These are phyloP conservation scores for Boletus eberwhitei DNA, from an alignment of 768 basidiomycete species.

Conservation along the genomic window DNA sequence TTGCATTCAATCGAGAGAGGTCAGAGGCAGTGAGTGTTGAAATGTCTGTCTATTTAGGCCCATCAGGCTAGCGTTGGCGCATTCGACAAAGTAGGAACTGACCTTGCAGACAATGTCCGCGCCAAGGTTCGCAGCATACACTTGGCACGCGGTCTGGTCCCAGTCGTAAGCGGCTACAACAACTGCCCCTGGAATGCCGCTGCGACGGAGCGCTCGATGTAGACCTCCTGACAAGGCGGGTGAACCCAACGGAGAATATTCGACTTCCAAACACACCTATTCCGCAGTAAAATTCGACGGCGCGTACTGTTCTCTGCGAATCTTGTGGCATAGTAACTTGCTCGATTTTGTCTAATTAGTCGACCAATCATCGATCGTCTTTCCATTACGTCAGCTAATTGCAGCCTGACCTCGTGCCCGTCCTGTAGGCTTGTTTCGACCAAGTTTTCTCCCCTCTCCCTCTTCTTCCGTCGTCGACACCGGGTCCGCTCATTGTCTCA, in stretches of 20 bases:
- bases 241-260: background rate
- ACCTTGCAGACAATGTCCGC: slow-evolving; percentile 40
- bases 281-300: slow-evolving; percentile 74
- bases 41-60: slow-evolving; percentile 57
- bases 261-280: slow-evolving; percentile 51
- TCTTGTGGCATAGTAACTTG: slow-evolving; percentile 2
- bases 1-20: slow-evolving; percentile 47
- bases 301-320: slow-evolving; percentile 14
- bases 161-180: slow-evolving; percentile 77
- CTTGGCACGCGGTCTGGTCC: slow-evolving; percentile 71
- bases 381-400: slow-evolving; percentile 22
- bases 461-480: slow-evolving; percentile 1
- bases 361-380: slow-evolving; percentile 5
- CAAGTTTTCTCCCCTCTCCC: slow-evolving; percentile 1
- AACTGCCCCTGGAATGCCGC: slow-evolving; percentile 38
- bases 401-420: slow-evolving; percentile 12
- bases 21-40: slow-evolving; percentile 47
- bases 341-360: slow-evolving; percentile 1
- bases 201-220: slow-evolving; percentile 60
- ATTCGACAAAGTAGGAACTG: background rate
- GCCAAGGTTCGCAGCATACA: slow-evolving; percentile 64
- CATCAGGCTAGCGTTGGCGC: background rate
- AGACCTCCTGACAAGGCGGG: slow-evolving; percentile 54
- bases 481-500: background rate
- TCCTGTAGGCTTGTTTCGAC: slow-evolving; percentile 2